phyloP scores from a whole-genome alignment of 257 asterid genomes.

The Penstemon davidsonii region DNA sequence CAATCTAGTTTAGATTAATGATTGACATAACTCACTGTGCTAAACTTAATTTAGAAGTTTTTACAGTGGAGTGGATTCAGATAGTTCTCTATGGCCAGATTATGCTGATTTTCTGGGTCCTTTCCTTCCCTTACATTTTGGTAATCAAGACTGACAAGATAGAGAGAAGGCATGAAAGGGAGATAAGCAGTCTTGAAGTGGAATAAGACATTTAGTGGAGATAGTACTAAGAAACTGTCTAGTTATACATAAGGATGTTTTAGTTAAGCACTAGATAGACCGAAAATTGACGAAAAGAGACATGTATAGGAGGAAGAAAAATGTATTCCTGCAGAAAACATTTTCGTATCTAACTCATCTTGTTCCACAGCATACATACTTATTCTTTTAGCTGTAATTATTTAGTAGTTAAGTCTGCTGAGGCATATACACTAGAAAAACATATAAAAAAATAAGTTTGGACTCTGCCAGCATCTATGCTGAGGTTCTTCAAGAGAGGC shows the following conservation, averaged over 20 bases:
- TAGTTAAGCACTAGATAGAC: constrained; percentile 3
- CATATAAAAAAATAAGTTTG: background rate
- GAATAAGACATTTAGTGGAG: background rate
- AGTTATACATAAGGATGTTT: background rate
- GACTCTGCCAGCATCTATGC: background rate
- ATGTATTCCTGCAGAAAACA: background rate
- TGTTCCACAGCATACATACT: background rate
- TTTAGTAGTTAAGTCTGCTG: background rate
- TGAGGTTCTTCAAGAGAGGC: constrained; percentile 3
- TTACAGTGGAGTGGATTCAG: background rate
- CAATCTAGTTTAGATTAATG: constrained; percentile 8
- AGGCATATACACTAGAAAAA: constrained; percentile 4
- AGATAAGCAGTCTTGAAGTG: constrained; percentile 3
- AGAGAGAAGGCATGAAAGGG: background rate
- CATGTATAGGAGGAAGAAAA: background rate
- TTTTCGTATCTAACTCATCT: background rate
- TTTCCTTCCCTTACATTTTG: background rate
- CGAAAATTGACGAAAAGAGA: background rate
- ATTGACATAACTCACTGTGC: background rate
- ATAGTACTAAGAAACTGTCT: background rate
- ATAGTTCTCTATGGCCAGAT: background rate
- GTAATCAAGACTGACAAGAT: constrained; percentile 1
- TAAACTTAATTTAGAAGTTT: constrained; percentile 5
- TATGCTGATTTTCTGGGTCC: background rate
- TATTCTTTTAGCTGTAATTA: background rate